Evolutionary conservation across 2,329 filamentous ascomycete genomes (phyloP).

Genomic region (Aspergillus vadensis): DNA sequence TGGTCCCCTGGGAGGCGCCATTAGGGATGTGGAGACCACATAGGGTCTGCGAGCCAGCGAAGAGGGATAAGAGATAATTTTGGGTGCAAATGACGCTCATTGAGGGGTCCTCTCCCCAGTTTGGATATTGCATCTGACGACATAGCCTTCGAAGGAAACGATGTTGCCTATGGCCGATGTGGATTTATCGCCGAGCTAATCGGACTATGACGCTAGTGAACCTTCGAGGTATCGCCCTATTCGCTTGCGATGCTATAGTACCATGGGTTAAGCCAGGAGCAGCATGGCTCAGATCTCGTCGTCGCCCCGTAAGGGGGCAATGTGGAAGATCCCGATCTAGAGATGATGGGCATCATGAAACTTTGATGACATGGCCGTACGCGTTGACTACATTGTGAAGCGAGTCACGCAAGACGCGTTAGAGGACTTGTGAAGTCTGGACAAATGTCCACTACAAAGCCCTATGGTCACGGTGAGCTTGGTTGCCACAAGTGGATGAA

Average conservation of each 20-base stretch:
- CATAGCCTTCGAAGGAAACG: neutral
- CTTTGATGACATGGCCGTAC: neutral
- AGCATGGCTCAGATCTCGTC: neutral
- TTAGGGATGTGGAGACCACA: neutral
- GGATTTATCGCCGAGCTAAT: conserved; percentile 1
- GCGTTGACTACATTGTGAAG: neutral
- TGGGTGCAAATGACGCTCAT: neutral
- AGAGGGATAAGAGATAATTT: neutral
- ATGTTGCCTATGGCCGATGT: conserved; percentile 1
- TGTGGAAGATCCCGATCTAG: neutral
- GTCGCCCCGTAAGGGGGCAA: neutral
- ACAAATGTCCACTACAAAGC: neutral
- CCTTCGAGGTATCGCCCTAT: neutral
- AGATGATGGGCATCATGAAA: neutral
- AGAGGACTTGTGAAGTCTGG: neutral
- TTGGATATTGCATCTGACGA: neutral
- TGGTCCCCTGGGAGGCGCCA: neutral
- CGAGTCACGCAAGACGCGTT: neutral
- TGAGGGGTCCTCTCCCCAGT: neutral
- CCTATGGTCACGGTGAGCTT: neutral
- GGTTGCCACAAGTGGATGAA: conserved; percentile 5
- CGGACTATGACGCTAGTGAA: neutral
- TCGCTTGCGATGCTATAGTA: neutral
- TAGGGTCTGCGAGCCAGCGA: neutral
- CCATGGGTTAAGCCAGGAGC: neutral